Evolutionary conservation across 306 rosid species (phyloP), one percentile per base, ranked within the genome.

Genomic region (Begonia masoniana): DNA sequence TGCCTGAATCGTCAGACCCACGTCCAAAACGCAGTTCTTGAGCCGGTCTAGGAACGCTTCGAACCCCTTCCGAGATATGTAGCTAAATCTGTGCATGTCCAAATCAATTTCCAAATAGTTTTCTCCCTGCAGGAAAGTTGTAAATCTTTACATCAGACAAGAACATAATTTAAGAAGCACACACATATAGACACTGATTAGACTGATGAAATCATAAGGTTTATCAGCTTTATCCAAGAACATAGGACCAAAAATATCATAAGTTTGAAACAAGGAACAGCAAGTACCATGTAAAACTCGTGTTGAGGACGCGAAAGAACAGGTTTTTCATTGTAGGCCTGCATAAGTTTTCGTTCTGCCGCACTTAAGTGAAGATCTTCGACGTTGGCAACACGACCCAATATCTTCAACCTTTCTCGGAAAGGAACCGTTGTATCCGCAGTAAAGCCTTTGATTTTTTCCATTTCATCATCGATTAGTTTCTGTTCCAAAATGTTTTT

Each of bases 221-320:
- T 7, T 31, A 31, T 31, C 9, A 6, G 39, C 39, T 31, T 31
- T 31, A 7, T 4, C 39, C 39, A 31, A 31, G n/a, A 21, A 21
- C 24, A 21, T 21, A 2, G 24, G 24, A 21, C 24, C 3, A 21
- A 21, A 21, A 21, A 21, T 31, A 31, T 31, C 39, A 31, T 7
- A 31, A 31, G 39, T 4, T 26, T 31, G 39, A 31, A 31, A 7
- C 7, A 9, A 31, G 9, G 39, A 31, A 31, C 39, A 31, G 7
- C 39, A 31, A 31, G 62, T 67, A 92, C 99, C 14, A 53, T 43
- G 74, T 81, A 85, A 75, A 92, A 92, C 77, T 83, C 84, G 8
- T 92, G 99, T 59, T 92, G 99, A 48, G 99, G 99, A 52, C 99
- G 99, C 2, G 99, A 92, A 66, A 92, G 96, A 54, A 92, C 99